These are phyloP conservation scores for Suillus discolor DNA, from an alignment of 768 basidiomycete genomes.

Conservation along the genomic window DNA sequence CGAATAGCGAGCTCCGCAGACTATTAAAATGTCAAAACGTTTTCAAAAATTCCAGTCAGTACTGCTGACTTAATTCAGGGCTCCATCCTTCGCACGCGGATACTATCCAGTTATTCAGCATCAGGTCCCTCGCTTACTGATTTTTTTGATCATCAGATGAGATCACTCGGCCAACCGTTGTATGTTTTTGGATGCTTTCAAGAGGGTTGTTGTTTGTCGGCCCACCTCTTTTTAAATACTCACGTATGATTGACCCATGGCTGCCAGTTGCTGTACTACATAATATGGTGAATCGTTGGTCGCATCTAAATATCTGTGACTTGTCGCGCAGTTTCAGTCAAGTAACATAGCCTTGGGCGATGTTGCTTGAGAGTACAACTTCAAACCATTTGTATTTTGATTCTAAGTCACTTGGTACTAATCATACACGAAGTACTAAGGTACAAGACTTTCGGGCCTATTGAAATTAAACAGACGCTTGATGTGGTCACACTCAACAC, in stretches of 20 bases:
- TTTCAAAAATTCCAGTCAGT: too few relatives aligned
- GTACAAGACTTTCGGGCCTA: background rate
- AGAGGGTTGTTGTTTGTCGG: background rate
- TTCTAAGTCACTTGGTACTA: background rate
- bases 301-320: background rate
- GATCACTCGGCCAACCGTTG: background rate
- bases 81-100: too few relatives aligned
- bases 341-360: background rate
- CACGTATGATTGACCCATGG: background rate
- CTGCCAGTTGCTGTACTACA: background rate
- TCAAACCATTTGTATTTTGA: background rate
- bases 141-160: background rate
- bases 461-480: background rate
- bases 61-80: too few relatives aligned
- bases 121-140: background rate
- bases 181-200: background rate
- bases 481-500: background rate
- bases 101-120: background rate
- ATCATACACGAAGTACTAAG: slow-evolving; percentile 24
- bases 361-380: background rate
- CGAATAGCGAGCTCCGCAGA: too few relatives aligned
- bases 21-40: too few relatives aligned
- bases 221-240: background rate
- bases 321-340: background rate
- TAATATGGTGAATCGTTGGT: background rate